phyloP scores from a whole-genome alignment of 2,329 filamentous ascomycete species.

The Decorospora gaudefroyi region DNA sequence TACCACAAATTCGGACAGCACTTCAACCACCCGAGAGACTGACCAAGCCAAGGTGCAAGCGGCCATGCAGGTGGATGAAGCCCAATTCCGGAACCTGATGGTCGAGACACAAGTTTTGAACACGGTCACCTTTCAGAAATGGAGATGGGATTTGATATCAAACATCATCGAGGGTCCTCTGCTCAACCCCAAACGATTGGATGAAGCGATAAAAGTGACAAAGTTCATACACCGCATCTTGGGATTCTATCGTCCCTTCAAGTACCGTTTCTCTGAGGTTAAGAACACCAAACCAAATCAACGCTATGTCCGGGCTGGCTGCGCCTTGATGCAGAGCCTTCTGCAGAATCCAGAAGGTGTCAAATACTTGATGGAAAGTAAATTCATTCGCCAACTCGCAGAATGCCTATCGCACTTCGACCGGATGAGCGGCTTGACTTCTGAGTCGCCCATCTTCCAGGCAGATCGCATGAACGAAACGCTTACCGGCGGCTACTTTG shows the following conservation, averaged over 20 bases:
- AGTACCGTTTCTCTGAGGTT: constrained; percentile 89
- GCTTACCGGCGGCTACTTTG: constrained; percentile 89
- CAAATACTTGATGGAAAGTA: constrained; percentile 86
- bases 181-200: constrained; percentile 85
- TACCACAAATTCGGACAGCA: constrained; percentile 24
- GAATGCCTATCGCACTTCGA: constrained; percentile 96
- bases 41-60: constrained; percentile 58
- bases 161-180: constrained; percentile 91
- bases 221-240: constrained; percentile 96
- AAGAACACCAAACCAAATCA: constrained; percentile 91
- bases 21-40: constrained; percentile 46
- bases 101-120: constrained; percentile 84
- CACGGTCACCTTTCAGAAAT: constrained; percentile 89
- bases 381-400: constrained; percentile 88
- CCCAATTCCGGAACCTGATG: constrained; percentile 64
- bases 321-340: constrained; percentile 82
- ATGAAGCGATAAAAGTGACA: constrained; percentile 90
- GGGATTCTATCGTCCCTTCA: constrained; percentile 96
- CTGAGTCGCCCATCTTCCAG: constrained; percentile 86
- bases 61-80: constrained; percentile 66
- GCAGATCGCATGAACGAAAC: constrained; percentile 82
- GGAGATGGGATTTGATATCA: constrained; percentile 95
- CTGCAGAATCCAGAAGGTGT: constrained; percentile 84
- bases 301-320: constrained; percentile 89
- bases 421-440: constrained; percentile 73